Evolutionary conservation across 208 protist species (phyloP), one percentile per base, ranked within the genome.

Genomic region (Phytomonas sp.): DNA sequence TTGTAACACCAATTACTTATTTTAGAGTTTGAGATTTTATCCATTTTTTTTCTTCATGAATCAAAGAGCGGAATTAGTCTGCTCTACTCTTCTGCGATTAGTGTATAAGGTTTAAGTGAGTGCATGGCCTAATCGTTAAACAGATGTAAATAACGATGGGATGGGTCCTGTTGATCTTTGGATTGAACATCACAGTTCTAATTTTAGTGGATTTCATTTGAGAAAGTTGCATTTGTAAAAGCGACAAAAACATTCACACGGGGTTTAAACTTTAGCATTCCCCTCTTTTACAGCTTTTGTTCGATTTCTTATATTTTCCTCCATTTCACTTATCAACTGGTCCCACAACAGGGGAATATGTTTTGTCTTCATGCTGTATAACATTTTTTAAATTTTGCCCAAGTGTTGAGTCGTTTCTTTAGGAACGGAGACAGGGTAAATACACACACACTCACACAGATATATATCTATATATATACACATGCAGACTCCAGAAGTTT

Each of bases 381-480:
- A 4, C 52, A 16, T 49, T 49, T 66, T 29, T 33, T 49, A 23
- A n/a, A 29, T 68, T 74, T 61, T 67, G 63, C 64, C n/a, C 67
- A 60, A 69, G 26, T 60, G 19, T 29, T 26, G 49, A 26, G 7
- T 62, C 4, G 6, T n/a, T 19, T 63, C 6, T 6, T 19, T 66
- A 36, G 40, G 45, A 29, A 49, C 65, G 62, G 30, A 31, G n/a
- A 66, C 49, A 62, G 45, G 11, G n/a, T 61, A 36, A 34, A 69
- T 3, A 67, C 37, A 70, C 49, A 66, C 40, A 66, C 63, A 66
- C 30, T 63, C 42, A 49, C 60, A 67, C 60, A 64, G n/a, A 66
- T 34, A 74, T 32, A 72, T 72, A 71, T 61, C 66, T 32, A 71
- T 29, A 64, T 64, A 71, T 30, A 71, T 67, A 71, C 37, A 71